Conservation (phyloP, 177 flowering plant species). For the Vitis hybrid region DNA sequence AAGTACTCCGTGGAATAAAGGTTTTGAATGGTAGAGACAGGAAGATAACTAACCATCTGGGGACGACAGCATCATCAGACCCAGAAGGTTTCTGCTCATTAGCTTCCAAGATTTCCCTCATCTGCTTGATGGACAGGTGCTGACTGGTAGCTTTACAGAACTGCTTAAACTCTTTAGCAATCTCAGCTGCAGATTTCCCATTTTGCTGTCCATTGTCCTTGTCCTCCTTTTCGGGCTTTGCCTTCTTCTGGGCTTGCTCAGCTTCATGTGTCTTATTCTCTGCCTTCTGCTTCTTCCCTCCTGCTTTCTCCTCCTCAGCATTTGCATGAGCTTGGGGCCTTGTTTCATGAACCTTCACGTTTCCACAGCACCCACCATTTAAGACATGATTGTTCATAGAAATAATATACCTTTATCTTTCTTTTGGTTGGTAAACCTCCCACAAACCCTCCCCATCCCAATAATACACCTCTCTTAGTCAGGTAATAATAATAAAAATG, state of each 20-base stretch:
- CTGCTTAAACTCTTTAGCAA: constrained; percentile 49
- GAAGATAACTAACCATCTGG: constrained; percentile 41
- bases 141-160: constrained; percentile 44
- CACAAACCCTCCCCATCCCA: too few species aligned
- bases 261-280: too few species aligned
- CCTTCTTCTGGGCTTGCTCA: constrained; percentile 30
- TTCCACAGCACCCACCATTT: too few species aligned
- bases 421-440: too few species aligned
- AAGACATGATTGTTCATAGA: too few species aligned
- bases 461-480: too few species aligned
- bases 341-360: constrained; percentile 52
- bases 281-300: constrained; percentile 54
- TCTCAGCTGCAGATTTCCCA: constrained; percentile 24
- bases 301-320: constrained; percentile 38
- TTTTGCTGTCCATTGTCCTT: constrained; percentile 19
- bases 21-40: too few species aligned
- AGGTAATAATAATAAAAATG: too few species aligned
- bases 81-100: constrained; percentile 56
- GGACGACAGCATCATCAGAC: constrained; percentile 38
- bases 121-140: constrained; percentile 52
- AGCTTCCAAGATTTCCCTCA: constrained; percentile 53
- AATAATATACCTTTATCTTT: too few species aligned
- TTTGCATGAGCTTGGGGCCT: constrained; percentile 51
- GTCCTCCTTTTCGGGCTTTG: constrained; percentile 52
- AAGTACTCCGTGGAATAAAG: too few species aligned